Conservation (phyloP, 2,329 filamentous ascomycete species). For the Calonectria pseudoturangicola region DNA sequence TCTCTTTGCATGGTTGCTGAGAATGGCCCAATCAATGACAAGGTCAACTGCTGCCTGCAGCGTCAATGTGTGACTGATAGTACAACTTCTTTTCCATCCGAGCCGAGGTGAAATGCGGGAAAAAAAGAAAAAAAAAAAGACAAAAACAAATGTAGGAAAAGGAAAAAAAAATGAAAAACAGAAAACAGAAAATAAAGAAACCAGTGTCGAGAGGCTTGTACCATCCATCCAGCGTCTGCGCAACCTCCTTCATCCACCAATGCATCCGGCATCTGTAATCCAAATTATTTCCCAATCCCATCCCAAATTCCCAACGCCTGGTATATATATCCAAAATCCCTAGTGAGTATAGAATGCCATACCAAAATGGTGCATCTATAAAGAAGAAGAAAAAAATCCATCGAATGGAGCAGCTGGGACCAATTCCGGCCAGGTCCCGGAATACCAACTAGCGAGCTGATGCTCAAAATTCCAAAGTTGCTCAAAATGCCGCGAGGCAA, state of each 20-base stretch:
- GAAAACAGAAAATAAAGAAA: conserved; percentile 29
- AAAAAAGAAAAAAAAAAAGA: conserved; percentile 31
- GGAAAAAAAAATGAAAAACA: conserved; percentile 34
- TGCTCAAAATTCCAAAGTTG: conserved; percentile 26
- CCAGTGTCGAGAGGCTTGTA: conserved; percentile 39
- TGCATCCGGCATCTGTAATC: conserved; percentile 1
- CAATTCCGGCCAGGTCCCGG: conserved; percentile 29
- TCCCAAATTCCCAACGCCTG: conserved; percentile 46
- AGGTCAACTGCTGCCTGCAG: conserved; percentile 45
- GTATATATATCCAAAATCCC: conserved; percentile 46
- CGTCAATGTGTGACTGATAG: conserved; percentile 45
- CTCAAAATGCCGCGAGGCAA: conserved; percentile 54
- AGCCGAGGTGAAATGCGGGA: conserved; percentile 16
- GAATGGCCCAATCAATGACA: conserved; percentile 38
- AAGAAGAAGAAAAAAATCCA: conserved; percentile 32
- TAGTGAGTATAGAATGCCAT: conserved; percentile 42
- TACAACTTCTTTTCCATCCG: conserved; percentile 42
- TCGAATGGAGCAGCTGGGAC: conserved; percentile 23
- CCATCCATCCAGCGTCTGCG: conserved; percentile 47
- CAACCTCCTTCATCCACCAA: conserved; percentile 38
- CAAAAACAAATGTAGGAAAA: conserved; percentile 26
- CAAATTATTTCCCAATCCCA: conserved; percentile 28
- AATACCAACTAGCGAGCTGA: conserved; percentile 21
- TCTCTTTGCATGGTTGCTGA: conserved; percentile 31
- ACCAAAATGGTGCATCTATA: conserved; percentile 44